These are phyloP conservation scores for Pythium aquatile DNA, from an alignment of 352 stramenopile species.

Conservation along the genomic window DNA sequence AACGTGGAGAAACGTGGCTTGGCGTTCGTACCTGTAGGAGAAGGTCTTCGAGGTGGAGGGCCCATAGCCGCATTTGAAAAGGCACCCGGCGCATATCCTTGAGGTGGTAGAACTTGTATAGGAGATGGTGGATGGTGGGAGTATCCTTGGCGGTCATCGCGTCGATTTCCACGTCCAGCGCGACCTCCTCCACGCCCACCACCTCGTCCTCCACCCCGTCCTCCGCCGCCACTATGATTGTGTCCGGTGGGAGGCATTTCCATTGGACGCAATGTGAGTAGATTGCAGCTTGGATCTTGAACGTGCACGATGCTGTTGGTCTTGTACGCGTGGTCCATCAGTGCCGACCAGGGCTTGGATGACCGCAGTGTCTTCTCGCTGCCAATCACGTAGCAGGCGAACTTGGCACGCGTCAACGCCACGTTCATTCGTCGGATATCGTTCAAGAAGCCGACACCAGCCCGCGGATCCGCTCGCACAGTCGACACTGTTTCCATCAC, in stretches of 20 bases:
- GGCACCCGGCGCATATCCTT: neutral
- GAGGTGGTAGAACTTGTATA: slow-evolving; percentile 4
- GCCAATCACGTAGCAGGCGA: slow-evolving; percentile 86
- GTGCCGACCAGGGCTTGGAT: slow-evolving; percentile 79
- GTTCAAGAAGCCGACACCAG: slow-evolving; percentile 86
- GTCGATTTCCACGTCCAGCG: neutral
- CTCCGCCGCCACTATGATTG: neutral
- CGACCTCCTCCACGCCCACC: slow-evolving; percentile 1
- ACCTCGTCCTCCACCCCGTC: slow-evolving; percentile 6
- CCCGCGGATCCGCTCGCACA: slow-evolving; percentile 75
- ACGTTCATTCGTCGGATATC: slow-evolving; percentile 91
- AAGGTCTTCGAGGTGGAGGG: slow-evolving; percentile 4
- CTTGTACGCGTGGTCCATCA: slow-evolving; percentile 71
- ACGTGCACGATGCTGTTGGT: slow-evolving; percentile 81
- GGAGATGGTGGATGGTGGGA: slow-evolving; percentile 1
- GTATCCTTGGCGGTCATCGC: neutral
- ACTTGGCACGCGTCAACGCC: slow-evolving; percentile 84
- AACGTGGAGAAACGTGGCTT: too few relatives aligned
- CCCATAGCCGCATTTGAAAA: neutral
- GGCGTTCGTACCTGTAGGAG: slow-evolving; percentile 13
- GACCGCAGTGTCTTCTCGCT: slow-evolving; percentile 78
- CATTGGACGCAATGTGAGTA: slow-evolving; percentile 68
- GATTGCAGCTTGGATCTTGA: slow-evolving; percentile 71
- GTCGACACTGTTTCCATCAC: slow-evolving; percentile 62
- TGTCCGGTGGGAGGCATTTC: slow-evolving; percentile 23